These are phyloP conservation scores for Aspergillus persii DNA, from an alignment of 2,329 filamentous ascomycete genomes.

Conservation along the genomic window DNA sequence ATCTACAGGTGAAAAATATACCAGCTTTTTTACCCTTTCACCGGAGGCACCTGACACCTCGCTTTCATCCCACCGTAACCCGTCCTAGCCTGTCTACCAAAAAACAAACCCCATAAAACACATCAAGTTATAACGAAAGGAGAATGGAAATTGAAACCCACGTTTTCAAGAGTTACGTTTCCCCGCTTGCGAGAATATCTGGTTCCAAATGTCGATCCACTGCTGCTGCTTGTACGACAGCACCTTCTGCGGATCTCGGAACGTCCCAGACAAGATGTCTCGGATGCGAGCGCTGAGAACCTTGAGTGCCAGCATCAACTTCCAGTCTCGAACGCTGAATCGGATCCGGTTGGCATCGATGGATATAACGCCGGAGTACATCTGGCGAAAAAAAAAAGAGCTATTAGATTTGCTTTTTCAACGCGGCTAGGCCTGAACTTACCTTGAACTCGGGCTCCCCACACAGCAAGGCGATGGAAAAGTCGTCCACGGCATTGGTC, in stretches of 20 bases:
- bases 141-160: background rate
- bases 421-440: constrained; percentile 27
- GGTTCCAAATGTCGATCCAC: constrained; percentile 74
- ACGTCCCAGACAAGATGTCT: constrained; percentile 70
- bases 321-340: constrained; percentile 85
- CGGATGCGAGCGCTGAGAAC: constrained; percentile 69
- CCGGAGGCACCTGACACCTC: background rate
- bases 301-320: constrained; percentile 85
- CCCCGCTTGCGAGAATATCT: constrained; percentile 55
- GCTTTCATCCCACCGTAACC: background rate
- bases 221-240: constrained; percentile 63
- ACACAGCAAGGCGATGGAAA: constrained; percentile 79
- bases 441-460: constrained; percentile 87
- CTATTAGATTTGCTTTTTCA: background rate
- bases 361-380: constrained; percentile 82
- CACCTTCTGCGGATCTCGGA: constrained; percentile 48
- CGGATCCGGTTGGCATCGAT: constrained; percentile 84
- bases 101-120: background rate
- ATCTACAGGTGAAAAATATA: background rate
- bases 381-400: constrained; percentile 42
- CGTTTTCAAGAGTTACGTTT: constrained; percentile 15
- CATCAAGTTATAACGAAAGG: background rate
- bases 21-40: background rate
- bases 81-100: background rate
- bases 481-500: constrained; percentile 75